Percentiles rank a stretch among this genome's conserved stretches.
These are phyloP conservation scores for Talaromyces sp. DNA, from an alignment of 2,329 filamentous ascomycete genomes.

Conservation along the genomic window DNA sequence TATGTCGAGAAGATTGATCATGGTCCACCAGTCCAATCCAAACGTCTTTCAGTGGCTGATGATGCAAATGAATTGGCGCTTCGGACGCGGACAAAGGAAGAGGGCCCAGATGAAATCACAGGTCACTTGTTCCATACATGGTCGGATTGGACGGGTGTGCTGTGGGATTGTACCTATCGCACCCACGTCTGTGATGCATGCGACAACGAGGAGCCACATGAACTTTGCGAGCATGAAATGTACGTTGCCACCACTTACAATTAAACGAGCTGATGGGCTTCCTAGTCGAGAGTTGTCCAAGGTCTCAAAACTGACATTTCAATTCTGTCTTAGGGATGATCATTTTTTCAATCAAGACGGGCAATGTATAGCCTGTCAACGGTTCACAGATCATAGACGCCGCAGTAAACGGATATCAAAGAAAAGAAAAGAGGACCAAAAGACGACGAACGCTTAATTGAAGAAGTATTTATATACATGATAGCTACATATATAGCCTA, in stretches of 20 bases:
- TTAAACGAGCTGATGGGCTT: neutral
- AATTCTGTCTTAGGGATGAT: conserved; percentile 12
- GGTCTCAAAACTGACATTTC: neutral
- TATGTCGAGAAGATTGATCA: conserved; percentile 11
- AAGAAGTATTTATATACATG: neutral
- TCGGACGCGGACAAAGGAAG: neutral
- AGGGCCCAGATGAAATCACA: neutral
- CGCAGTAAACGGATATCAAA: conserved; percentile 16
- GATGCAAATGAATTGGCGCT: conserved; percentile 1
- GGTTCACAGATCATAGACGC: neutral
- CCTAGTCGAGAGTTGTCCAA: neutral
- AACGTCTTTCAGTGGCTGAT: conserved; percentile 5
- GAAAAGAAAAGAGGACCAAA: conserved; percentile 24
- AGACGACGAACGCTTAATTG: neutral
- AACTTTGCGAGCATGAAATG: conserved; percentile 13
- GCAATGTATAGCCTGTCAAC: conserved; percentile 14
- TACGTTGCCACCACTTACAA: neutral
- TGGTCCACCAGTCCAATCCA: neutral
- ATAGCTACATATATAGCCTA: neutral
- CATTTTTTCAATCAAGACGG: conserved; percentile 21
- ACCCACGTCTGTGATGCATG: neutral
- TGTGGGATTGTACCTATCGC: conserved; percentile 15
- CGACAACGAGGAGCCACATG: neutral
- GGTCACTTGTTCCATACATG: conserved; percentile 1
- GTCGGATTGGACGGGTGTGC: neutral